Conservation (phyloP, 2,329 filamentous ascomycete species). For the Aspergillus persii region DNA sequence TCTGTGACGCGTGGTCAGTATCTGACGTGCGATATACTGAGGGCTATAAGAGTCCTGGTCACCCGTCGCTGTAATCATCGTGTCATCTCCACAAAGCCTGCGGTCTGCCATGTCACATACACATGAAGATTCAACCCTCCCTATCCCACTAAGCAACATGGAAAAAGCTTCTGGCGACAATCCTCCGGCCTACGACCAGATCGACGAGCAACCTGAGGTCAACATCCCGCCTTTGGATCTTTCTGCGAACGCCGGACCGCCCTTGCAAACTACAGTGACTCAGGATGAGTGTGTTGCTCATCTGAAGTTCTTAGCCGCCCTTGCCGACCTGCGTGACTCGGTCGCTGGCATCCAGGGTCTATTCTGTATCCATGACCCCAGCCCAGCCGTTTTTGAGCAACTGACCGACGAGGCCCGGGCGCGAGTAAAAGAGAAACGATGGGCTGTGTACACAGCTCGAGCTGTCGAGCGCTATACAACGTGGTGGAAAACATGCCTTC, state of each 20-base stretch:
- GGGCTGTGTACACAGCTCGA: slow-evolving; percentile 66
- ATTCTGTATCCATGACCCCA: slow-evolving; percentile 59
- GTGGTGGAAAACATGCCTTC: slow-evolving; percentile 58
- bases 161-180: slow-evolving; percentile 8
- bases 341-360: slow-evolving; percentile 66
- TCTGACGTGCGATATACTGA: not conserved
- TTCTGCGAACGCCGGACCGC: slow-evolving; percentile 5
- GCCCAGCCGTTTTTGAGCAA: slow-evolving; percentile 36
- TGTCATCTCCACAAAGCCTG: too few species aligned
- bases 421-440: slow-evolving; percentile 67
- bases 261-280: slow-evolving; percentile 26
- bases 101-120: not conserved
- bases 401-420: slow-evolving; percentile 45
- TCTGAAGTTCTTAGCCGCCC: slow-evolving; percentile 67
- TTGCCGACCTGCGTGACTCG: slow-evolving; percentile 66
- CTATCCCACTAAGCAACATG: not conserved
- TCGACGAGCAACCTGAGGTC: slow-evolving; percentile 13
- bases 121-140: not conserved
- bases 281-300: slow-evolving; percentile 66
- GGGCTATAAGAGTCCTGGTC: not conserved
- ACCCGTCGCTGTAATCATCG: not conserved
- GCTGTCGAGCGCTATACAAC: slow-evolving; percentile 66
- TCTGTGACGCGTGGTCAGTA: not conserved
- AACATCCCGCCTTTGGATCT: slow-evolving; percentile 28
- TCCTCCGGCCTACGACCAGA: slow-evolving; percentile 29